phyloP scores from a whole-genome alignment of 2,329 filamentous ascomycete species.

The Byssothecium circinans region DNA sequence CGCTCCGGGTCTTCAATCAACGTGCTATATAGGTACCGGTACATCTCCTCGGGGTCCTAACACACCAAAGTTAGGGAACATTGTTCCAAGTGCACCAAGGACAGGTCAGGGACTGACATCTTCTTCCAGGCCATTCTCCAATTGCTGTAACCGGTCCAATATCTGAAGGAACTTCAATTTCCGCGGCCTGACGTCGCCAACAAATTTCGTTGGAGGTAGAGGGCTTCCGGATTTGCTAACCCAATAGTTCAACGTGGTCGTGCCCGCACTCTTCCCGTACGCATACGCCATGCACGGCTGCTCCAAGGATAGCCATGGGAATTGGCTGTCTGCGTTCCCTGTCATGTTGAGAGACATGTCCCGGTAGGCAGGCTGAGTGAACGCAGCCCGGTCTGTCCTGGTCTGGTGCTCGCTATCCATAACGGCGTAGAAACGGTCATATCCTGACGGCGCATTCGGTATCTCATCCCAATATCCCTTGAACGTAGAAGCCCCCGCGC shows the following conservation, averaged over 20 bases:
- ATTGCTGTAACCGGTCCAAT: constrained; percentile 45
- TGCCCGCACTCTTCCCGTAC: constrained; percentile 68
- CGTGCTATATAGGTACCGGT: constrained; percentile 66
- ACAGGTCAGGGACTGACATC: constrained; percentile 41
- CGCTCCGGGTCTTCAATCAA: constrained; percentile 70
- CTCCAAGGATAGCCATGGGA: constrained; percentile 72
- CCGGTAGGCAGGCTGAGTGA: constrained; percentile 39
- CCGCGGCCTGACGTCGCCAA: constrained; percentile 61
- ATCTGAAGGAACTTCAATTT: constrained; percentile 59
- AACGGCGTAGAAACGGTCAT: constrained; percentile 45
- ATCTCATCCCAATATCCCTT: constrained; percentile 44
- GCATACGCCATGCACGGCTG: constrained; percentile 72
- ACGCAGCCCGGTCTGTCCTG: constrained; percentile 42
- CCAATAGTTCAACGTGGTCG: constrained; percentile 72
- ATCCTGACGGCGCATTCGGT: constrained; percentile 39
- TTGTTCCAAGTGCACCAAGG: constrained; percentile 16
- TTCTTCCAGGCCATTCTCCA: constrained; percentile 48
- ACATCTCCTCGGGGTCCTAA: constrained; percentile 45
- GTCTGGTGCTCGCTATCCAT: constrained; percentile 43
- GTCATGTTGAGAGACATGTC: constrained; percentile 45
- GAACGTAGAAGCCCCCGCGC: constrained; percentile 44
- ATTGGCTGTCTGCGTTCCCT: constrained; percentile 36
- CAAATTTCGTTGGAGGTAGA: constrained; percentile 60
- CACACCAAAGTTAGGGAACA: constrained; percentile 36
- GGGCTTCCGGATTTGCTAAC: constrained; percentile 60